Conservation (phyloP, 441 rosid species). For the Pelargonium fulgidum region DNA sequence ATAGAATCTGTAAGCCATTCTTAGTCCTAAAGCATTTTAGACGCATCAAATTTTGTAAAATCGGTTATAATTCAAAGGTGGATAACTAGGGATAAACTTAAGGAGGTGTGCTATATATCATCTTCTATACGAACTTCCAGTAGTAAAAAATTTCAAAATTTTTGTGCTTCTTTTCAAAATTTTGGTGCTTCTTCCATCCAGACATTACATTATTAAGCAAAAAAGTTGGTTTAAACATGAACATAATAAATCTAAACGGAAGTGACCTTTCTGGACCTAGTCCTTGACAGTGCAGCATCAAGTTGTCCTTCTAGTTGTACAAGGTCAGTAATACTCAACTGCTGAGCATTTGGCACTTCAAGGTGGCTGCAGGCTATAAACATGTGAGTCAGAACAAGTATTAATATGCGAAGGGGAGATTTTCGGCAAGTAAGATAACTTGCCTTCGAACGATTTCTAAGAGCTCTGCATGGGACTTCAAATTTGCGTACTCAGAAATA, state of each 20-base stretch:
- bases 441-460: slow-evolving; percentile 23
- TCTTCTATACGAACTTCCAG: no score
- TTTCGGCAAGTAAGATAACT: background rate
- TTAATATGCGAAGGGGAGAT: background rate
- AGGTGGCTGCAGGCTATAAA: slow-evolving; percentile 19
- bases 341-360: slow-evolving; percentile 30
- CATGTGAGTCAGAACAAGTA: background rate
- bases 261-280: slow-evolving; percentile 40
- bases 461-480: slow-evolving; percentile 16
- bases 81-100: background rate
- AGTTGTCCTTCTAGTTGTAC: slow-evolving; percentile 35
- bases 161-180: no score
- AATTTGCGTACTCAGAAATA: slow-evolving; percentile 10
- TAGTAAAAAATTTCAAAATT: background rate
- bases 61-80: background rate
- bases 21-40: no score
- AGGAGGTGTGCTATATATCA: no score
- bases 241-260: background rate
- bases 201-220: background rate
- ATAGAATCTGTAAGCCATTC: no score
- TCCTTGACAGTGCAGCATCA: slow-evolving; percentile 21
- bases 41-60: background rate
- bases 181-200: background rate
- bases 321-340: slow-evolving; percentile 26
- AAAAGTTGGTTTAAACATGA: background rate